A percentile compares a stretch with the other conserved stretches of the same genome.
phyloP scores from a whole-genome alignment of 257 asterid genomes.

The Rauvolfia tetraphylla region DNA sequence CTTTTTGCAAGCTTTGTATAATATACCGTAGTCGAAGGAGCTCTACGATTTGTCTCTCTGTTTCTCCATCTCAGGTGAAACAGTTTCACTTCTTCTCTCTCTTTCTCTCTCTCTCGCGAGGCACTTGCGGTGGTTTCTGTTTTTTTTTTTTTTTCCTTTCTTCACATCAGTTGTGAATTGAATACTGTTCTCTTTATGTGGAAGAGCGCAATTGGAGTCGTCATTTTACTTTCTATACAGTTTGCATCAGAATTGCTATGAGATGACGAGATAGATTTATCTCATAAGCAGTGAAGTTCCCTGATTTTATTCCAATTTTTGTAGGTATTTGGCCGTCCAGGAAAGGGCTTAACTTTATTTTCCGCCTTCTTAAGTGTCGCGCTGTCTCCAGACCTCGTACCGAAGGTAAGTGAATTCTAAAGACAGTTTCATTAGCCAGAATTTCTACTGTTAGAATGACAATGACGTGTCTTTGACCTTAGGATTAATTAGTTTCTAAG shows the following conservation, averaged over 20 bases:
- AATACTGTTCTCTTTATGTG: not conserved
- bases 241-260: not conserved
- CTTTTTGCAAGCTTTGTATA: not conserved
- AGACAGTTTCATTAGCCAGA: not conserved
- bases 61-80: not conserved
- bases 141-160: not conserved
- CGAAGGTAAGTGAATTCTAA: constrained; percentile 24
- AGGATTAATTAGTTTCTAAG: no score
- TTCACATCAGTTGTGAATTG: not conserved
- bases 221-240: constrained; percentile 7
- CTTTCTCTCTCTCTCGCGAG: no score
- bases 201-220: not conserved
- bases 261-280: not conserved
- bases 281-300: not conserved
- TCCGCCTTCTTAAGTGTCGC: constrained; percentile 34
- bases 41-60: not conserved
- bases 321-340: constrained; percentile 32
- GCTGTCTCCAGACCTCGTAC: constrained; percentile 48
- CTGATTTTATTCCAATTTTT: constrained; percentile 9
- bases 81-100: not conserved
- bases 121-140: not conserved
- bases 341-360: constrained; percentile 10
- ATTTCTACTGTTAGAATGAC: not conserved
- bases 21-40: not conserved
- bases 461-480: not conserved